Evolutionary conservation across 495 filamentous ascomycete species (phyloP).

Genomic region (Hypoxylon crocopeplum): DNA sequence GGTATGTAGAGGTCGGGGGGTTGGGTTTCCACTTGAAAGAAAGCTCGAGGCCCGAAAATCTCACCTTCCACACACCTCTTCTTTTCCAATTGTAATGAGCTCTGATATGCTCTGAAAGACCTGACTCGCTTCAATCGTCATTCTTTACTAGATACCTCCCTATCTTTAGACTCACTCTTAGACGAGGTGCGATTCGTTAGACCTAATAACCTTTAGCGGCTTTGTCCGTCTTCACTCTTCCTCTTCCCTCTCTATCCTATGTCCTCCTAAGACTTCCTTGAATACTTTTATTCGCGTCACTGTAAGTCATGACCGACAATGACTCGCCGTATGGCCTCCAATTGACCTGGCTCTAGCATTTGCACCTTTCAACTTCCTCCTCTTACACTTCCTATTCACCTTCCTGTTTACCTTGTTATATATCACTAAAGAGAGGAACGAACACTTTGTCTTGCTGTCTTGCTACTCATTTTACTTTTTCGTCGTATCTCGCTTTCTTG

Average conservation of each 20-base stretch:
- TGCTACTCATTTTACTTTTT: background rate
- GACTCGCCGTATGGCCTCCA: slow-evolving; percentile 23
- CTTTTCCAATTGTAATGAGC: slow-evolving; percentile 22
- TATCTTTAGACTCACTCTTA: slow-evolving; percentile 10
- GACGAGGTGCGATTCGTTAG: slow-evolving; percentile 5
- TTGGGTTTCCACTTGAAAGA: slow-evolving; percentile 22
- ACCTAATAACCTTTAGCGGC: slow-evolving; percentile 11
- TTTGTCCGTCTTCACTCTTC: slow-evolving; percentile 17
- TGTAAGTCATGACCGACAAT: slow-evolving; percentile 37
- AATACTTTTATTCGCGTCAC: slow-evolving; percentile 34
- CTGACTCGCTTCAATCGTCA: slow-evolving; percentile 18
- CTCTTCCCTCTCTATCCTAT: slow-evolving; percentile 1
- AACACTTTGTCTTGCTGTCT: slow-evolving; percentile 20
- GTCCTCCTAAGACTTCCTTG: slow-evolving; percentile 15
- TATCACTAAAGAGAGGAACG: slow-evolving; percentile 14
- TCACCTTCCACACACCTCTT: slow-evolving; percentile 23
- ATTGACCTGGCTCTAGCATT: slow-evolving; percentile 38
- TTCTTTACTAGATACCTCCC: slow-evolving; percentile 12
- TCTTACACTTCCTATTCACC: slow-evolving; percentile 4
- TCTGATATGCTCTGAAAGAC: slow-evolving; percentile 14
- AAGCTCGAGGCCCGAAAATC: slow-evolving; percentile 17
- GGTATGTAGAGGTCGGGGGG: slow-evolving; percentile 8
- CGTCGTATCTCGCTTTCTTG: slow-evolving; percentile 18
- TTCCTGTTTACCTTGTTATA: background rate
- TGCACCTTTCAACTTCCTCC: slow-evolving; percentile 26